Percentiles rank a stretch among this genome's conserved stretches.
These are phyloP conservation scores for Geranium incanum DNA, from an alignment of 441 rosid species.

Conservation along the genomic window DNA sequence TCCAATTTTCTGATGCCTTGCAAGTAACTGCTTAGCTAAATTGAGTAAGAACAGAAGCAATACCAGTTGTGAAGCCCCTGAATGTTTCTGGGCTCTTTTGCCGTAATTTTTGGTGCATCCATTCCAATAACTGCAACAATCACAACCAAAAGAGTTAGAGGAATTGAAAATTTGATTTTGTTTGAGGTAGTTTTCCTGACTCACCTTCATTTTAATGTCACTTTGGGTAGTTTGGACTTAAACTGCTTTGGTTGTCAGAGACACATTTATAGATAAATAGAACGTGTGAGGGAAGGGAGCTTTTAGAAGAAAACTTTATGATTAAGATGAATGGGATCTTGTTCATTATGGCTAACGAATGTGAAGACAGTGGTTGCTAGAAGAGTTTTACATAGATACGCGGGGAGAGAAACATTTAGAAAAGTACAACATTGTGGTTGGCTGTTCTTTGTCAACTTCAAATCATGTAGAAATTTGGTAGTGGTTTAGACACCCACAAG, in stretches of 20 bases:
- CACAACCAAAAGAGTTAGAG: constrained; percentile 26
- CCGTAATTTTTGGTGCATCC: constrained; percentile 61
- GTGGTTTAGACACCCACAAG: constrained; percentile 29
- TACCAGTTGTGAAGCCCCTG: constrained; percentile 64
- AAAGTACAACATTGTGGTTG: constrained; percentile 66
- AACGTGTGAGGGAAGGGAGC: constrained; percentile 23
- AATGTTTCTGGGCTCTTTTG: constrained; percentile 42
- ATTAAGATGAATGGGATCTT: constrained; percentile 18
- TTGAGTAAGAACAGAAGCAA: constrained; percentile 23
- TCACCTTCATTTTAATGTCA: constrained; percentile 63
- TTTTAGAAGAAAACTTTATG: constrained; percentile 30
- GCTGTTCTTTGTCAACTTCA: constrained; percentile 59
- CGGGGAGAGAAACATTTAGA: constrained; percentile 54
- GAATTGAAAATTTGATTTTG: constrained; percentile 16
- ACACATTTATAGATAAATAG: constrained; percentile 21
- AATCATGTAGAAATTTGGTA: constrained; percentile 45
- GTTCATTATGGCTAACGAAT: constrained; percentile 25
- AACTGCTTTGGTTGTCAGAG: constrained; percentile 33
- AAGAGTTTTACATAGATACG: constrained; percentile 35
- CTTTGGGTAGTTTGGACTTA: constrained; percentile 28
- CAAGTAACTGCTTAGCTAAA: constrained; percentile 8
- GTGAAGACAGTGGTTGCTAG: constrained; percentile 37
- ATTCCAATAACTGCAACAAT: constrained; percentile 66
- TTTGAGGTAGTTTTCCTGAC: constrained; percentile 21
- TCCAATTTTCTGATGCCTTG: constrained; percentile 2